Conservation (phyloP, 371 early-diverging fungal species). For the Circinella minor region DNA sequence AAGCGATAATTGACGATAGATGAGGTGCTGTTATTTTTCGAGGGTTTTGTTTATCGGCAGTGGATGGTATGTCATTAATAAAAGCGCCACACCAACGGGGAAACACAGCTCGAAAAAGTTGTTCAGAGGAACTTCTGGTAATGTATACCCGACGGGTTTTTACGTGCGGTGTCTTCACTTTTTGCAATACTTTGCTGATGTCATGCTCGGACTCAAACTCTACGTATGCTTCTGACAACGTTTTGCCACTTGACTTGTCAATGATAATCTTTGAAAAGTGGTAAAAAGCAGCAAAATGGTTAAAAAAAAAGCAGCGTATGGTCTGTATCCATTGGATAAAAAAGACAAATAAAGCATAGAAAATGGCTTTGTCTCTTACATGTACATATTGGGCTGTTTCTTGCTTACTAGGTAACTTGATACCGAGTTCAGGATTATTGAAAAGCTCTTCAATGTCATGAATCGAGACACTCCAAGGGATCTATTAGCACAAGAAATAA, state of each 20-base stretch:
- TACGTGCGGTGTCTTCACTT: slow-evolving; percentile 44
- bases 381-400: slow-evolving; percentile 38
- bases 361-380: slow-evolving; percentile 16
- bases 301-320: not conserved
- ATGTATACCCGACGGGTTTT: slow-evolving; percentile 23
- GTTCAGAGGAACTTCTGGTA: slow-evolving; percentile 53
- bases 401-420: slow-evolving; percentile 24
- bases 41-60: not conserved
- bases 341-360: too few relatives aligned
- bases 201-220: slow-evolving; percentile 43
- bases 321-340: not conserved
- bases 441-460: slow-evolving; percentile 28
- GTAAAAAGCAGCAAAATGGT: not conserved
- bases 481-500: slow-evolving; percentile 17
- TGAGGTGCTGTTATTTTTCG: not conserved
- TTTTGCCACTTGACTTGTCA: slow-evolving; percentile 57
- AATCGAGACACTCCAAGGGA: slow-evolving; percentile 42
- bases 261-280: slow-evolving; percentile 23
- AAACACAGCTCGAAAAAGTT: slow-evolving; percentile 58
- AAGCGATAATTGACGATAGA: not conserved
- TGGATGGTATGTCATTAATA: slow-evolving; percentile 20
- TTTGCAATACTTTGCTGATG: slow-evolving; percentile 47
- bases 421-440: not conserved
- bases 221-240: slow-evolving; percentile 50
- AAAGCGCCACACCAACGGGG: slow-evolving; percentile 58